Percentiles rank a stretch among this genome's conserved stretches.
Evolutionary conservation across 192 early-diverging fungal species (phyloP).

Genomic region (Phlyctochytrium arcticum): DNA sequence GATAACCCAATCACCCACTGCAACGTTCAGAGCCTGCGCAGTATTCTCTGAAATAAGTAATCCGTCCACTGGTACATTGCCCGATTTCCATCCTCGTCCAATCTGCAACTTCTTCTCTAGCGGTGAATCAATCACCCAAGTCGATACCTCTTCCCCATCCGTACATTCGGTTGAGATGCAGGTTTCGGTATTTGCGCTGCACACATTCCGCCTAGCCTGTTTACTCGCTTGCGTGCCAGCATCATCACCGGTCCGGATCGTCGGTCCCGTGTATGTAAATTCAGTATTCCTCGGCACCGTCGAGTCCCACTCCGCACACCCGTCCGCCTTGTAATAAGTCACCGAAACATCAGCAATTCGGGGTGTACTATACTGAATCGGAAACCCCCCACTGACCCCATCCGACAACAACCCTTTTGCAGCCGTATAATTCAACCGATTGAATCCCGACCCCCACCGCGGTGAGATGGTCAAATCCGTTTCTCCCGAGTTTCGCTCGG

Average conservation of each 20-base stretch:
- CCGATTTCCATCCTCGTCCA: constrained; percentile 3
- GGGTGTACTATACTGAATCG: constrained; percentile 8
- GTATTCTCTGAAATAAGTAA: neutral
- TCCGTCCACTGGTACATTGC: constrained; percentile 4
- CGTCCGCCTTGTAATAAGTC: neutral
- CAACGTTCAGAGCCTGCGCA: neutral
- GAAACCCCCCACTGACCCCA: no score
- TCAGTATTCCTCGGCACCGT: neutral
- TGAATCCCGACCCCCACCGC: neutral
- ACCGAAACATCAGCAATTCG: neutral
- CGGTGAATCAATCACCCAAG: constrained; percentile 15
- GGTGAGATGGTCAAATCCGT: constrained; percentile 10
- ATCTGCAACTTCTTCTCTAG: constrained; percentile 1
- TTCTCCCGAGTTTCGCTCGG: constrained; percentile 17
- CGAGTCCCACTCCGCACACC: constrained; percentile 3
- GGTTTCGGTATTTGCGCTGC: neutral
- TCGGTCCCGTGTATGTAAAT: constrained; percentile 10
- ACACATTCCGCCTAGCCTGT: neutral
- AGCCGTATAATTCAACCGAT: constrained; percentile 15
- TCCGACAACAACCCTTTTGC: neutral
- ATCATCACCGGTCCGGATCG: neutral
- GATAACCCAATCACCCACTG: constrained; percentile 19
- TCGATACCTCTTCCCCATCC: neutral
- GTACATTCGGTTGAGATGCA: constrained; percentile 11
- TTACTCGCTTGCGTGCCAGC: neutral